Conservation (phyloP, 495 filamentous ascomycete genomes). For the Amphirosellinia nigrospora region DNA sequence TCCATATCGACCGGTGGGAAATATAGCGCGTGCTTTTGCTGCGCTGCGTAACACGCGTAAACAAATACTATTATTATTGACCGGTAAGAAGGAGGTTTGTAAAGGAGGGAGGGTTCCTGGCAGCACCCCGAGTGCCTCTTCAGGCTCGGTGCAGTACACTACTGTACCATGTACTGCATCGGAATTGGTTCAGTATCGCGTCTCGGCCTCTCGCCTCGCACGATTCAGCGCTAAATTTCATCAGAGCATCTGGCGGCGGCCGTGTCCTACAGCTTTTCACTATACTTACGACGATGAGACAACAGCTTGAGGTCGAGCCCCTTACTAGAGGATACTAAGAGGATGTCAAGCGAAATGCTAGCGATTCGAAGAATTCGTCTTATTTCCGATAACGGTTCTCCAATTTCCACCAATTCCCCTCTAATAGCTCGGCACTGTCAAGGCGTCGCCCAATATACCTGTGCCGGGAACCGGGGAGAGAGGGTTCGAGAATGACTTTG, state of each 20-base stretch:
- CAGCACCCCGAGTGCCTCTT: constrained; percentile 12
- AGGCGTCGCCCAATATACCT: background rate
- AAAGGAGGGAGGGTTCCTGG: background rate
- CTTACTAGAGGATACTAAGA: background rate
- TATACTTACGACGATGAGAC: background rate
- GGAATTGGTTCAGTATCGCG: background rate
- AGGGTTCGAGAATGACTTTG: background rate
- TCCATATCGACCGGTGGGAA: background rate
- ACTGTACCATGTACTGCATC: constrained; percentile 13
- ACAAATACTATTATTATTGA: constrained; percentile 6
- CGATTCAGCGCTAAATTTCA: background rate
- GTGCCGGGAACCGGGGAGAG: background rate
- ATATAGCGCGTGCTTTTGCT: background rate
- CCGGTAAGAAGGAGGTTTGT: constrained; percentile 8
- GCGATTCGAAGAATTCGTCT: background rate
- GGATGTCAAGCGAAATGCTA: background rate
- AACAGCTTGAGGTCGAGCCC: background rate
- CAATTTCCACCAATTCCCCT: background rate
- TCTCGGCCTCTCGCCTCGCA: constrained; percentile 1
- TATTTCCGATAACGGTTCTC: background rate
- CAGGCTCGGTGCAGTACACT: constrained; percentile 13
- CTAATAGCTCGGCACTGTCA: background rate
- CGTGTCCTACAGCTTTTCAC: constrained; percentile 4
- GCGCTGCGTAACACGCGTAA: constrained; percentile 3
- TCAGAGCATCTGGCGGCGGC: background rate